Evolutionary conservation across 352 stramenopile genomes (phyloP), one percentile per base, ranked within the genome.

Genomic region (Globisporangium paroecandrum): DNA sequence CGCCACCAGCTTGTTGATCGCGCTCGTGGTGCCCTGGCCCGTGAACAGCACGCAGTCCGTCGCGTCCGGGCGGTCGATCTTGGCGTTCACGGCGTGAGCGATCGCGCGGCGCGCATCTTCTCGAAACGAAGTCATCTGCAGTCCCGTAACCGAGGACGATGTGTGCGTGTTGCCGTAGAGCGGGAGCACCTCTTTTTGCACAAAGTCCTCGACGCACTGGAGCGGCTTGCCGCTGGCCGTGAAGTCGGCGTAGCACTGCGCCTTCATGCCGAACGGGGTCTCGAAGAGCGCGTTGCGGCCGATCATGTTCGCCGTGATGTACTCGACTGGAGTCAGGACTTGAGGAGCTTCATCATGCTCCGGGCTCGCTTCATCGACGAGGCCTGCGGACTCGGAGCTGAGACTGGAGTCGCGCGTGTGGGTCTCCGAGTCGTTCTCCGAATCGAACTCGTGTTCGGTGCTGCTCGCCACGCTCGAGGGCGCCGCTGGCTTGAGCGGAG

Each of bases 161-260:
- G 97, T 99, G 79, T 99, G 97, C 20, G 97, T 99, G 71, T 99
- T 99, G 32, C 94, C 97, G 75, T 99, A 99, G 46, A 98, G 82
- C 1, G 97, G 96, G 65, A 98, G 69, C 27, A 98, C 97, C 38
- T 93, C 79, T 34, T 79, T 38, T 32, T 72, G 56, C 4, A 99
- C 71, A 62, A 98, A 99, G 18, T 87, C 66, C 75, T 99, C 97
- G 12, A 99, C 85, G 56, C 79, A 96, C 53, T 66, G 70, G 10
- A 98, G 65, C 4, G 93, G 82, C 66, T 95, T 91, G 63, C 91
- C 89, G 46, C 88, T 98, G 53, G 96, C 97, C 15, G 96, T 99
- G 62, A 96, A 98, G 82, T 99, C 97, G 7, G 89, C 95, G 73
- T 99, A 99, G 47, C 97, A 83, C 27, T 98, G 68, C 2, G 87